These are phyloP conservation scores for Prunella vulgaris DNA, from an alignment of 257 asterid genomes.

Conservation along the genomic window DNA sequence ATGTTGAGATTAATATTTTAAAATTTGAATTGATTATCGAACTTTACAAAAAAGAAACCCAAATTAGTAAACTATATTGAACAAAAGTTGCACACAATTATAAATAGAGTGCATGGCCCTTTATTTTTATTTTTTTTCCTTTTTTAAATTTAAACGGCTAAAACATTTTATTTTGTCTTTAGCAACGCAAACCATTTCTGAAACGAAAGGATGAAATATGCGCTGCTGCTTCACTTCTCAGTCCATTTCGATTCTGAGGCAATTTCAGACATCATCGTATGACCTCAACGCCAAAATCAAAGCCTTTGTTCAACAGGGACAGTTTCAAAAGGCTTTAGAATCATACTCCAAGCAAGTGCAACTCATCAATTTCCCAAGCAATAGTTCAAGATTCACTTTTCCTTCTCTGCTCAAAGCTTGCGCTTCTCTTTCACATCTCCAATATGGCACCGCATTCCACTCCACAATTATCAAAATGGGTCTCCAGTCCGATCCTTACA, in stretches of 20 bases:
- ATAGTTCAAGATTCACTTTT: constrained; percentile 52
- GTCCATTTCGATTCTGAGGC: constrained; percentile 29
- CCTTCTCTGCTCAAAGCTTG: constrained; percentile 89
- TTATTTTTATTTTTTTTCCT: too few species aligned
- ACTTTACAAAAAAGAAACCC: too few species aligned
- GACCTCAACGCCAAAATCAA: constrained; percentile 36
- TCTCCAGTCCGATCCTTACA: constrained; percentile 55
- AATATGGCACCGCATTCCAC: constrained; percentile 55
- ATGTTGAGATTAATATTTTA: too few species aligned
- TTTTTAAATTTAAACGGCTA: too few species aligned
- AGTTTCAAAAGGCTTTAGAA: constrained; percentile 47
- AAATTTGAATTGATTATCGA: too few species aligned
- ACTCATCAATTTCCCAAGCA: constrained; percentile 33
- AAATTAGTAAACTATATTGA: too few species aligned
- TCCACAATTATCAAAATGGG: constrained; percentile 53
- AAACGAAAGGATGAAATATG: constrained; percentile 28
- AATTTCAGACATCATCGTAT: constrained; percentile 16
- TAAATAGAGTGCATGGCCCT: too few species aligned
- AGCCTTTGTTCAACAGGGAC: constrained; percentile 45
- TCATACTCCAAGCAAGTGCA: constrained; percentile 41
- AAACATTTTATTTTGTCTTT: too few species aligned
- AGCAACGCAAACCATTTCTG: not conserved
- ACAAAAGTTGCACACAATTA: too few species aligned
- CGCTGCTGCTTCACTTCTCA: constrained; percentile 27
- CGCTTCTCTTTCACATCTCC: constrained; percentile 37